A percentile compares a stretch with the other conserved stretches of the same genome.
phyloP scores from a whole-genome alignment of 495 filamentous ascomycete genomes.

The Penicillium lagena region DNA sequence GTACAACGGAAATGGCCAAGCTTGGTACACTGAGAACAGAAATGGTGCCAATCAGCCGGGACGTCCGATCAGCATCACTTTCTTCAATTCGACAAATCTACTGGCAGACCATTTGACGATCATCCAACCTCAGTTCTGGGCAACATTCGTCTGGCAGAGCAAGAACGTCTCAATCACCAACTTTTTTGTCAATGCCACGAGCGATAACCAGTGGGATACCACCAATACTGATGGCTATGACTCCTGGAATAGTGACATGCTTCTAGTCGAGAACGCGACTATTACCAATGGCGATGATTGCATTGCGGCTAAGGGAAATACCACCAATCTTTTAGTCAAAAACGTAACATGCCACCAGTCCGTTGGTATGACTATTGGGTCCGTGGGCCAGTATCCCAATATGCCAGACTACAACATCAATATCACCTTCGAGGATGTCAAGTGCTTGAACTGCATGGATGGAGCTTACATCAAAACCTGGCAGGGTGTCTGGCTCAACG shows the following conservation, averaged over 20 bases:
- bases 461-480: constrained; percentile 53
- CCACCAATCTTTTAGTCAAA: constrained; percentile 27
- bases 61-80: constrained; percentile 35
- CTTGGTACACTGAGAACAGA: constrained; percentile 32
- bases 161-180: constrained; percentile 27
- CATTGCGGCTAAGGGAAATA: constrained; percentile 34
- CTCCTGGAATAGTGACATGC: constrained; percentile 23
- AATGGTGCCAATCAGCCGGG: constrained; percentile 35
- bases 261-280: constrained; percentile 23
- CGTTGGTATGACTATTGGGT: constrained; percentile 32
- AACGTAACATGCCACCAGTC: constrained; percentile 26
- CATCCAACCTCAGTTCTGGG: constrained; percentile 41
- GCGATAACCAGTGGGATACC: constrained; percentile 16
- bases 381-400: constrained; percentile 36
- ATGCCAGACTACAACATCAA: constrained; percentile 17
- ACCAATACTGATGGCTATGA: constrained; percentile 35
- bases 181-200: constrained; percentile 38
- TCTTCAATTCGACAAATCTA: constrained; percentile 28
- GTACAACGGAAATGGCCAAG: constrained; percentile 42
- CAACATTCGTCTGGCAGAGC: constrained; percentile 27
- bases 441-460: constrained; percentile 33
- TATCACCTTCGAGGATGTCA: constrained; percentile 16
- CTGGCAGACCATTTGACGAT: constrained; percentile 24
- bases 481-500: constrained; percentile 22
- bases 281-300: constrained; percentile 33